Evolutionary conservation across 176 grass and related monocot species (phyloP).

Genomic region (Saccharum spontaneum): DNA sequence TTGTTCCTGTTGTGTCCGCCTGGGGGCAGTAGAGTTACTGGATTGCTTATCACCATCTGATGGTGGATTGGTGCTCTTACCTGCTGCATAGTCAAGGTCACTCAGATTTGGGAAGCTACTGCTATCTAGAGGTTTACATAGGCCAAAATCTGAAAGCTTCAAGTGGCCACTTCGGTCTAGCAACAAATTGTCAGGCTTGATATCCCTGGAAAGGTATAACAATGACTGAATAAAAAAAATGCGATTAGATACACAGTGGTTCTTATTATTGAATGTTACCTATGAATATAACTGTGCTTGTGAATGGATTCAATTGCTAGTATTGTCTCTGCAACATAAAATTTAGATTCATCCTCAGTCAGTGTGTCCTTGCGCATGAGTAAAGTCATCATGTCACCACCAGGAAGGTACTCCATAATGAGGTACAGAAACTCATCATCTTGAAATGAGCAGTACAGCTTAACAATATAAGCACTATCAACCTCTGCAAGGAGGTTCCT

Average conservation of each 20-base stretch:
- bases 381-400: slow-evolving; percentile 86
- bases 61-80: slow-evolving; percentile 52
- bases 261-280: slow-evolving; percentile 42
- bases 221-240: slow-evolving; percentile 21
- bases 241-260: background rate
- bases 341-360: slow-evolving; percentile 67
- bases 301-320: slow-evolving; percentile 85
- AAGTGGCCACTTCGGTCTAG: slow-evolving; percentile 87
- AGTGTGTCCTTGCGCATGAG: slow-evolving; percentile 81
- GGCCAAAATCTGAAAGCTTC: slow-evolving; percentile 96
- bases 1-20: slow-evolving; percentile 84
- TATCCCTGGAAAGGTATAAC: slow-evolving; percentile 74
- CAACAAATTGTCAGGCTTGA: slow-evolving; percentile 97
- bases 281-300: slow-evolving; percentile 80
- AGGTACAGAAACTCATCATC: slow-evolving; percentile 73
- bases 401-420: slow-evolving; percentile 83
- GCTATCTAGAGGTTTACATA: slow-evolving; percentile 96
- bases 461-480: slow-evolving; percentile 76
- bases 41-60: slow-evolving; percentile 51
- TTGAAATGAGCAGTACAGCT: slow-evolving; percentile 87
- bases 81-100: slow-evolving; percentile 56
- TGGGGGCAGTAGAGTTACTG: slow-evolving; percentile 54
- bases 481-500: slow-evolving; percentile 81
- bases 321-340: slow-evolving; percentile 79
- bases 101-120: slow-evolving; percentile 81